A percentile compares a stretch with the other conserved stretches of the same genome.
phyloP scores from a whole-genome alignment of 371 early-diverging fungal genomes.

The Synchytrium microbalum region DNA sequence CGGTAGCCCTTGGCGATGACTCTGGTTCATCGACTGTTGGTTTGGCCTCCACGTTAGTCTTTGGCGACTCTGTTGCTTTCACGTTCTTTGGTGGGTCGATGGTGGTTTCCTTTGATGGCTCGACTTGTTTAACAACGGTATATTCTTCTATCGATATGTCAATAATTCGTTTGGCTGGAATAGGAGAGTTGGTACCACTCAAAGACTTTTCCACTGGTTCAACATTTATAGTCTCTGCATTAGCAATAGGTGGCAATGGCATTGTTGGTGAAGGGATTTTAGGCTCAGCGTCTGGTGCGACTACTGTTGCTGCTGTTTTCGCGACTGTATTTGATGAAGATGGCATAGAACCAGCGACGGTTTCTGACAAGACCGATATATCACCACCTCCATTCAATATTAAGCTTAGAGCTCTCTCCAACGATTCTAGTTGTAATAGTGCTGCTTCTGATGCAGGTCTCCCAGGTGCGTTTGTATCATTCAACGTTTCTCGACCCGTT shows the following conservation, averaged over 20 bases:
- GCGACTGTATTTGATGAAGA: conserved; percentile 4
- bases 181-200: conserved; percentile 5
- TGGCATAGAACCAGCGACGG: conserved; percentile 16
- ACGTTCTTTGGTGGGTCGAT: neutral
- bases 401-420: neutral
- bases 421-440: neutral
- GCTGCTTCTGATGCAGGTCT: conserved; percentile 9
- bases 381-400: conserved; percentile 16
- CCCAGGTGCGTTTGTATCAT: neutral
- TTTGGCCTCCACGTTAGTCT: too few relatives aligned
- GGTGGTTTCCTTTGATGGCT: neutral
- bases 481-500: too few relatives aligned
- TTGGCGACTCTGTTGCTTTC: conserved; percentile 12
- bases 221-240: conserved; percentile 12
- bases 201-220: conserved; percentile 10
- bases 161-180: conserved; percentile 25
- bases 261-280: conserved; percentile 7
- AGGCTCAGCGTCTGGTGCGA: conserved; percentile 14
- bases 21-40: too few relatives aligned
- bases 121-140: neutral
- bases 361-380: conserved; percentile 22
- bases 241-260: neutral
- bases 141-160: conserved; percentile 20
- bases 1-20: too few relatives aligned
- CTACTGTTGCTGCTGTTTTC: conserved; percentile 11